phyloP scores from a whole-genome alignment of 257 asterid genomes.

The Orobanche coerulescens region DNA sequence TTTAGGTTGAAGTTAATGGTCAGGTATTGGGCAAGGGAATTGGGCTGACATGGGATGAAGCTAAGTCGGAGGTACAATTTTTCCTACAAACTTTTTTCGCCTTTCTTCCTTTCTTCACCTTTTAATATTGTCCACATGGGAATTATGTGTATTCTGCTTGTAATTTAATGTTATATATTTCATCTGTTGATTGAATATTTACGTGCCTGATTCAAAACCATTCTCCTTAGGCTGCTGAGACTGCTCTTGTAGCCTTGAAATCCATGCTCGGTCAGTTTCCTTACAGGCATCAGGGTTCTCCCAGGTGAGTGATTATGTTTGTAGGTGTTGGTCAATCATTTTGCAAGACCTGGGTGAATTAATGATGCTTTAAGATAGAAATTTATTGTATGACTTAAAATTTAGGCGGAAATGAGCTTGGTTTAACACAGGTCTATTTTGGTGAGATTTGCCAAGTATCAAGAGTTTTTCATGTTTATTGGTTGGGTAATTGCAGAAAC shows the following conservation, averaged over 20 bases:
- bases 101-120: slow-evolving; percentile 4
- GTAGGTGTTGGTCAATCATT: not conserved
- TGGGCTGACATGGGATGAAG: slow-evolving; percentile 87
- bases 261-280: slow-evolving; percentile 53
- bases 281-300: slow-evolving; percentile 70
- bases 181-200: not conserved
- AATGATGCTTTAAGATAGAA: slow-evolving; percentile 9
- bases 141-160: not conserved
- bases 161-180: not conserved
- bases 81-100: not conserved
- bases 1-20: slow-evolving; percentile 87
- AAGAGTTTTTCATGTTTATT: not conserved
- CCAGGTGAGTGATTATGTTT: slow-evolving; percentile 53
- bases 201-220: not conserved
- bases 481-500: too few relatives aligned
- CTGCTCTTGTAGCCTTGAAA: slow-evolving; percentile 71
- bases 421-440: not conserved
- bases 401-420: not conserved
- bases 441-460: not conserved
- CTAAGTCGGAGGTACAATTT: slow-evolving; percentile 67
- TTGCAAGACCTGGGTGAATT: not conserved
- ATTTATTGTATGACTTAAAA: not conserved
- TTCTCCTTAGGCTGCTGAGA: slow-evolving; percentile 76
- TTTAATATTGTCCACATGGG: not conserved
- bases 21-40: slow-evolving; percentile 78